Evolutionary conservation across 2,329 filamentous ascomycete genomes (phyloP), one percentile per base, ranked within the genome.

Genomic region (Rachicladosporium sp.): DNA sequence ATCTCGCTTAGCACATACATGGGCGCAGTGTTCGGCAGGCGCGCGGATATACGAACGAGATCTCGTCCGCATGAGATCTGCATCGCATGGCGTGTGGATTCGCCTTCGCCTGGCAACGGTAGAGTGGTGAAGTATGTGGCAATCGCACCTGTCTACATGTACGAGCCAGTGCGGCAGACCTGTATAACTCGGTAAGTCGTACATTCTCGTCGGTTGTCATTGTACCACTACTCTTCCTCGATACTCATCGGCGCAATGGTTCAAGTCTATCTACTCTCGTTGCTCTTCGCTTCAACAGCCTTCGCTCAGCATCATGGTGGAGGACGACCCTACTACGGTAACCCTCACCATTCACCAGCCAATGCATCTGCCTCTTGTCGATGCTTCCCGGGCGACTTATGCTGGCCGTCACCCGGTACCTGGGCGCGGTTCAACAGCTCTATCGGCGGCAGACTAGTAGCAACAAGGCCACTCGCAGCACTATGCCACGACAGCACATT

Each of bases 341-440:
- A 10, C n/a, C 30, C 31, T 29, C 29, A 13, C 19, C 13, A 2
- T 9, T 19, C 27, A n/a, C 37, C 10, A 31, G 8, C 27, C 29
- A 36, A 10, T 41, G 38, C 29, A 41, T 37, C 35, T 21, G 11
- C 23, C 10, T 10, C 23, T 15, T 73, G 70, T 52, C 62, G 64
- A 11, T 72, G 65, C 53, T 61, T 69, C 31, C 73, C 74, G 1
- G 67, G 65, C 10, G 70, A 77, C 41, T n/a, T 45, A 1, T 67
- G 63, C 50, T 80, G 75, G 73, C 76, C 76, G 0, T 55, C 57
- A 0, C 13, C 46, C 1, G 34, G 48, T 1, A 53, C 56, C 4
- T 80, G 75, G 74, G 47, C 57, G 5, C 40, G 49, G 0, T 65
- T 80, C 37, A 76, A 79, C 48, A 39, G 51, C 10, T 67, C 73